Conservation (phyloP, 768 basidiomycete genomes). For the Termitomyces sp. region DNA sequence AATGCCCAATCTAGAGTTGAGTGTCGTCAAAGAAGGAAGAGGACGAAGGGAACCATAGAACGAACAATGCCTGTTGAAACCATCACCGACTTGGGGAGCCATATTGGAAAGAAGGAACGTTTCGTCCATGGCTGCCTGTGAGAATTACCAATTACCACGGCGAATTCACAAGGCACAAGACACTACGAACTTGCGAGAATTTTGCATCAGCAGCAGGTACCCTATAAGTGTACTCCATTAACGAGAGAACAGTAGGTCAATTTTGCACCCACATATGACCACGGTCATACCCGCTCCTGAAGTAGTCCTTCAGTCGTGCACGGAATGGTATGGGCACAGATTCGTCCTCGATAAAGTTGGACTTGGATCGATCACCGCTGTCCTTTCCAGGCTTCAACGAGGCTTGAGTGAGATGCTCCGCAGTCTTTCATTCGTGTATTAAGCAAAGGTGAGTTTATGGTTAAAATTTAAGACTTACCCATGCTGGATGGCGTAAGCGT, state of each 20-base stretch:
- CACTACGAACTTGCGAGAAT: slow-evolving; percentile 26
- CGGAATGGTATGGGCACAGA: slow-evolving; percentile 73
- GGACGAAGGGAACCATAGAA: slow-evolving; percentile 6
- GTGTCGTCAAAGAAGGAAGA: background rate
- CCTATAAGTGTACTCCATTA: slow-evolving; percentile 34
- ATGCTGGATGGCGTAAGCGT: slow-evolving; percentile 84
- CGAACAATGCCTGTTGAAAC: slow-evolving; percentile 96
- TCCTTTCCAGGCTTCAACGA: slow-evolving; percentile 47
- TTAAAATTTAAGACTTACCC: slow-evolving; percentile 49
- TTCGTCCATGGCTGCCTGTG: slow-evolving; percentile 94
- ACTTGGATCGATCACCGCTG: slow-evolving; percentile 66
- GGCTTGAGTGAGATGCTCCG: slow-evolving; percentile 85
- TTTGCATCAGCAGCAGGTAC: slow-evolving; percentile 98
- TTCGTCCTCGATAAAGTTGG: slow-evolving; percentile 80
- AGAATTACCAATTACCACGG: background rate
- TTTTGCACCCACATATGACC: slow-evolving; percentile 83
- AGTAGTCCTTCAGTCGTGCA: slow-evolving; percentile 84
- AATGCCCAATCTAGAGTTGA: slow-evolving; percentile 86
- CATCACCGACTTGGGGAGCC: slow-evolving; percentile 95
- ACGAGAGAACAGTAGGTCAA: too few relatives aligned
- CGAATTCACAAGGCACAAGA: background rate
- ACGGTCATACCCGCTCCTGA: slow-evolving; percentile 89
- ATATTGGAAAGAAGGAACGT: slow-evolving; percentile 95
- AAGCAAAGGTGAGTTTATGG: background rate
- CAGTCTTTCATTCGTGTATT: slow-evolving; percentile 53